A percentile compares a stretch with the other conserved stretches of the same genome.
These are phyloP conservation scores for Amoebophrya sp. DNA, from an alignment of 169 alveolate genomes.

Conservation along the genomic window DNA sequence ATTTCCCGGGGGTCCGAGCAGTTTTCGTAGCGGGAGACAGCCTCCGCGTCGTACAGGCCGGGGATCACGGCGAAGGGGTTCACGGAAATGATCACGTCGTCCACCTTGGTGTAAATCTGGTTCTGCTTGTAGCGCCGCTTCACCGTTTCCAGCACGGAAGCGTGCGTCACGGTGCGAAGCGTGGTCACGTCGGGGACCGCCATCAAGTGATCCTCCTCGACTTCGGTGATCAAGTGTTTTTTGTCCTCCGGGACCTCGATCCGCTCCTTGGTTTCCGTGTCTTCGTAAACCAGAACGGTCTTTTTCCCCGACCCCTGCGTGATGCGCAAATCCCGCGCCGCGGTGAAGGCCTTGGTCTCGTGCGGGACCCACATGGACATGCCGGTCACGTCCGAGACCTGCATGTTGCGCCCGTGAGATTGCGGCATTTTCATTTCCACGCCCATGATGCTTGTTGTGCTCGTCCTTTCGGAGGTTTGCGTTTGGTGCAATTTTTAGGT, in stretches of 20 bases:
- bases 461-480: too few species aligned
- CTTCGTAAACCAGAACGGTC: background rate
- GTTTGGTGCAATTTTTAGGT: too few species aligned
- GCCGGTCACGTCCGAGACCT: background rate
- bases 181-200: slow-evolving; percentile 8
- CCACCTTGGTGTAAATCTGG: slow-evolving; percentile 5
- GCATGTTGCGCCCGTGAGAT: too few species aligned
- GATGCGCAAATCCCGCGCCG: background rate
- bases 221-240: background rate
- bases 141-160: background rate
- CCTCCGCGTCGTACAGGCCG: background rate
- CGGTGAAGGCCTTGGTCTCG: background rate
- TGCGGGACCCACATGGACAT: background rate
- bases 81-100: background rate
- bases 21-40: background rate
- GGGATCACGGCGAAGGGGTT: background rate
- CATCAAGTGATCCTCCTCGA: slow-evolving; percentile 24
- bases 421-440: too few species aligned
- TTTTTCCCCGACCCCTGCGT: background rate
- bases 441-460: too few species aligned
- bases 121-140: background rate
- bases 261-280: background rate
- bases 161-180: background rate
- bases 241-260: background rate
- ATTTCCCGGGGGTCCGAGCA: background rate